phyloP scores from a whole-genome alignment of 176 grass and related monocot species.

The Alopecurus myosuroides region DNA sequence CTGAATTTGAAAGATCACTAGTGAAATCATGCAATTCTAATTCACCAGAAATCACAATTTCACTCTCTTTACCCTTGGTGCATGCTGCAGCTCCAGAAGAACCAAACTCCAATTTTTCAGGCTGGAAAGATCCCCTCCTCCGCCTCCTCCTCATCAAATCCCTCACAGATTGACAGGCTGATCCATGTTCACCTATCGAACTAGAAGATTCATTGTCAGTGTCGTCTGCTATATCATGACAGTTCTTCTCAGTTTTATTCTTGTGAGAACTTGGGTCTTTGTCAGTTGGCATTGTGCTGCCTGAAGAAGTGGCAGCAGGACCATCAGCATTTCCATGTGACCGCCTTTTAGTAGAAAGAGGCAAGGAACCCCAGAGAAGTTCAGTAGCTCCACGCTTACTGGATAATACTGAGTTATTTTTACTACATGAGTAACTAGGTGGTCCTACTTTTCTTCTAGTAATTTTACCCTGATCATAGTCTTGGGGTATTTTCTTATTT shows the following conservation, averaged over 20 bases:
- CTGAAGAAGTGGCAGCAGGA: conserved; percentile 30
- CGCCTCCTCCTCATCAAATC: conserved; percentile 69
- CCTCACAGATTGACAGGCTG: conserved; percentile 56
- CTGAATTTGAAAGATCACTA: conserved; percentile 22
- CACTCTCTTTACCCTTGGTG: conserved; percentile 2
- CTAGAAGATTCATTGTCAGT: conserved; percentile 35
- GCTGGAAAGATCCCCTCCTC: conserved; percentile 43
- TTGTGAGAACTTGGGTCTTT: conserved; percentile 18
- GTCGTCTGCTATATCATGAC: conserved; percentile 21
- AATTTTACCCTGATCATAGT: conserved; percentile 32
- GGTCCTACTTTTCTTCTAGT: conserved; percentile 26
- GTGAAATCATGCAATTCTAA: conserved; percentile 5
- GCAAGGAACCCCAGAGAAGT: conserved; percentile 63
- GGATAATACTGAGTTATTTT: conserved; percentile 33
- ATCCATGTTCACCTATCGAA: conserved; percentile 27
- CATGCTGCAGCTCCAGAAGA: conserved; percentile 28
- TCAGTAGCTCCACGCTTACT: conserved; percentile 44
- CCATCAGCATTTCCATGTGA: conserved; percentile 26
- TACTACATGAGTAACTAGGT: background rate
- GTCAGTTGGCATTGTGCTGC: conserved; percentile 8
- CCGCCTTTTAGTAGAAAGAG: conserved; percentile 55
- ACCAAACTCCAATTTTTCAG: conserved; percentile 56
- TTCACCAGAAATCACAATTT: conserved; percentile 15
- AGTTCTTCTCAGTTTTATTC: conserved; percentile 24
- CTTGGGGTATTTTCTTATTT: conserved; percentile 28